Evolutionary conservation across 2,329 filamentous ascomycete species (phyloP).

Genomic region (Cordyceps cateniannulata): DNA sequence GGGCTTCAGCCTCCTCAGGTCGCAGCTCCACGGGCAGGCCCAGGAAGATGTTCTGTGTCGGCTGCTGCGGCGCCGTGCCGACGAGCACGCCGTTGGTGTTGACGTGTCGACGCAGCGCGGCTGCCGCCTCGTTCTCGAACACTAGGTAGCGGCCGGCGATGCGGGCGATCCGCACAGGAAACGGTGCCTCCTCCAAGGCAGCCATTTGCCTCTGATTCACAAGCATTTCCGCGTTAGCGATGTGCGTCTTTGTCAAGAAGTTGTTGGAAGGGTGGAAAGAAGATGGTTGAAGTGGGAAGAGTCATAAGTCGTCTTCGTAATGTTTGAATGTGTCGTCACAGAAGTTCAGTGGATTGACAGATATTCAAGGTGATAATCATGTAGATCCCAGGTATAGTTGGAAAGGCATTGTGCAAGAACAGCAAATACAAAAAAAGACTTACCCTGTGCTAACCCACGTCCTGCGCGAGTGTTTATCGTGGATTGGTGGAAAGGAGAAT

Average conservation of each 20-base stretch:
- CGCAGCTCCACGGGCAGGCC: constrained; percentile 84
- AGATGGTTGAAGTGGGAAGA: constrained; percentile 6
- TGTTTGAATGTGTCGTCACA: constrained; percentile 36
- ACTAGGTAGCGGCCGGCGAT: constrained; percentile 79
- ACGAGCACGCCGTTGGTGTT: constrained; percentile 81
- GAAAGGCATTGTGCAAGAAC: not conserved
- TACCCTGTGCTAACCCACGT: constrained; percentile 14
- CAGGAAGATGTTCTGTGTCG: constrained; percentile 91
- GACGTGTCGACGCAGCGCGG: constrained; percentile 70
- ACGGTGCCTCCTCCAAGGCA: constrained; percentile 15
- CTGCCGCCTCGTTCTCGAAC: constrained; percentile 78
- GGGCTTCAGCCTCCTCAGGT: constrained; percentile 77
- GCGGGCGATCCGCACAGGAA: constrained; percentile 69
- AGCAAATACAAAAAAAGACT: constrained; percentile 13
- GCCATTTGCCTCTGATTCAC: constrained; percentile 15
- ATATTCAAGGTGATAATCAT: constrained; percentile 49
- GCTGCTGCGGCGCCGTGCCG: constrained; percentile 83
- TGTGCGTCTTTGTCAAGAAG: not conserved
- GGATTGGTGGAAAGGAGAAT: not conserved
- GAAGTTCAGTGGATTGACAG: constrained; percentile 55
- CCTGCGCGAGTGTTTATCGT: constrained; percentile 9
- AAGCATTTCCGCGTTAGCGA: constrained; percentile 4
- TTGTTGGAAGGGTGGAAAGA: not conserved
- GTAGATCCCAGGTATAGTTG: constrained; percentile 14
- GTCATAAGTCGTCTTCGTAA: constrained; percentile 42